Evolutionary conservation across 805 yeast species (phyloP), one percentile per base, ranked within the genome.

Genomic region (Suhomyces vadensis): DNA sequence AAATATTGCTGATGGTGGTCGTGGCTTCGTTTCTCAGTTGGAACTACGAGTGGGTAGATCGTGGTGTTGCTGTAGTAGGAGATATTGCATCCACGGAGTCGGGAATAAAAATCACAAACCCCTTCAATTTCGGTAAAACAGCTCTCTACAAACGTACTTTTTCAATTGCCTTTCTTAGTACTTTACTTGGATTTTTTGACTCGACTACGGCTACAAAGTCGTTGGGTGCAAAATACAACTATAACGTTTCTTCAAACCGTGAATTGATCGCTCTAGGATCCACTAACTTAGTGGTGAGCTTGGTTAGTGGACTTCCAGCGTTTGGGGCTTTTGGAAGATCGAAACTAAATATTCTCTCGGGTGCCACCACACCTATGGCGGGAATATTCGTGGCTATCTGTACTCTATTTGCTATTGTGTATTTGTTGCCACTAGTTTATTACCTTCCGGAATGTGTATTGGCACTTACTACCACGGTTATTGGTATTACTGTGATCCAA

Each of bases 401-500:
- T 5, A 57, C 64, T 3, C 46, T 58, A 1, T 23, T 63, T 31
- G 56, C 65, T 8, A 54, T 61, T 6, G 37, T 50, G 8, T 65
- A 52, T 37, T 51, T 65, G 19, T 50, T 65, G 19, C 61, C 65
- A 5, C 52, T 49, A 14, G 46, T 51, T 16, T 64, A 43, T 47
- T 69, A 46, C 39, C 50, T 53, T 38, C 73, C 62, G 13, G 64
- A 56, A 33, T 73, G 56, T 54, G 71, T 58, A 33, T 67, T 54
- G 53, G 65, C 63, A 40, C 62, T 61, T 41, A 58, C 64, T 36
- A 65, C 71, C 6, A 64, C 71, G 1, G 58, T 65, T 37, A 61
- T 65, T 31, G 71, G 95, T 11, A 53, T 86, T 1, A 77, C 85
- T 0, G 71, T 90, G 19, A 38, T 65, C 14, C 63, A 58, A 44